Conservation (phyloP, 352 stramenopile genomes). For the Phytophthora nicotianae region DNA sequence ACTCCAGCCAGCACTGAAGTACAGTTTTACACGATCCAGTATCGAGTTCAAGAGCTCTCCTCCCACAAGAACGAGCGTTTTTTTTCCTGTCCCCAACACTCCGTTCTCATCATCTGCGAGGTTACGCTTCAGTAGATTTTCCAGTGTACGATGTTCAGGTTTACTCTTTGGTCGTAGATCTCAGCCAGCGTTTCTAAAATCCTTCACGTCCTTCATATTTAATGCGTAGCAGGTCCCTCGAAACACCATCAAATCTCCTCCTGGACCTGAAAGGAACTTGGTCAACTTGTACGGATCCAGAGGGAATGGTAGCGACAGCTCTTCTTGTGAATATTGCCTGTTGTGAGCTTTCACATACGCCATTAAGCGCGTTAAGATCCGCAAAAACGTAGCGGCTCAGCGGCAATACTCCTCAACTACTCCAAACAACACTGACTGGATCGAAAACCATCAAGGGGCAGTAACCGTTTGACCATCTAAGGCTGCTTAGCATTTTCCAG, state of each 20-base stretch:
- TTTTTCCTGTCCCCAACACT: background rate
- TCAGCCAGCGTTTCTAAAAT: slow-evolving; percentile 3
- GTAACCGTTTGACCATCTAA: no score
- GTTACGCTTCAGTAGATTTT: slow-evolving; percentile 7
- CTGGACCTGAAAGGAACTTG: background rate
- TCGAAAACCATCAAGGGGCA: no score
- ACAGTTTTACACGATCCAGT: background rate
- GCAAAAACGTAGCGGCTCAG: slow-evolving; percentile 1
- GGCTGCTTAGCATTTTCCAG: no score
- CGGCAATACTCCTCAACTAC: background rate
- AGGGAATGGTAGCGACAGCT: background rate
- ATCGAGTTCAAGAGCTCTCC: slow-evolving; percentile 3
- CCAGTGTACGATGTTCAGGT: background rate
- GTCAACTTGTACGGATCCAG: slow-evolving; percentile 3
- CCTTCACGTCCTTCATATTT: background rate
- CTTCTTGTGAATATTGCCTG: background rate
- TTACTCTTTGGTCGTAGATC: slow-evolving; percentile 5
- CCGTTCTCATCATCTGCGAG: slow-evolving; percentile 2
- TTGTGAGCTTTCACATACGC: background rate
- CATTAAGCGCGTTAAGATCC: slow-evolving; percentile 2
- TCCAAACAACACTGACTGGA: no score
- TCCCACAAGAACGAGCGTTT: slow-evolving; percentile 1
- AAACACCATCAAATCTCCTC: background rate
- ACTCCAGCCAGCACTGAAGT: slow-evolving; percentile 1
- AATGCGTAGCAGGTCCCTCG: background rate